Evolutionary conservation across 352 stramenopile genomes (phyloP), one percentile per base, ranked within the genome.

Genomic region (Pythium oligandrum): DNA sequence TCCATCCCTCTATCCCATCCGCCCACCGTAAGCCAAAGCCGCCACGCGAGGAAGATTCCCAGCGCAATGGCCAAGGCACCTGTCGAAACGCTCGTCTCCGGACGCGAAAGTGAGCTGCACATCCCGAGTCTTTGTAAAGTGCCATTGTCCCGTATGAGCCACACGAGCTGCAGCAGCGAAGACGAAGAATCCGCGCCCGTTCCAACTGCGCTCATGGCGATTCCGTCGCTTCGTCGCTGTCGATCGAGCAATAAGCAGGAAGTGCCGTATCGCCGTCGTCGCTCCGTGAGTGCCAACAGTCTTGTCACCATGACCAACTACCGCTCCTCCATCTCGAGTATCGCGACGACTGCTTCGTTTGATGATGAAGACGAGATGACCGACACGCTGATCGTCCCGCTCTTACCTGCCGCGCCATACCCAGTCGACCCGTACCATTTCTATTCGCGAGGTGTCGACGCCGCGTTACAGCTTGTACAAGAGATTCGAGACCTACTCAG

Each of bases 371-470:
- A 62, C 0, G 48, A 51, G 2, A 10, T 55, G 34, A 36, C 36
- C 4, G 42, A 44, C 6, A 42, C 42, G 26, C 35, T 48, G 3
- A 30, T 50, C 30, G 40, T 86, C n/a, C 80, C 83, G 6, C 56
- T 52, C 12, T 60, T 93, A 30, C 83, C 83, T 0, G 65, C 68
- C 2, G 47, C 77, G 6, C 83, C 83, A 49, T 93, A 93, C 58
- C 83, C 83, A 0, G 83, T 93, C 9, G 83, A 93, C 42, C 70
- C 76, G 26, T 93, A 93, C 56, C 83, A 93, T 51, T 93, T 93
- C 50, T 88, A 89, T 47, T 90, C 74, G 52, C 50, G 26, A 53
- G 54, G 34, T 50, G 46, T 39, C 47, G 34, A 59, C 52, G 12
- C 59, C 56, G 71, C 78, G 0, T 70, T 63, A 4, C 57, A 57